Evolutionary conservation across 2,329 filamentous ascomycete species (phyloP), one percentile per base, ranked within the genome.

Genomic region (Diaporthe amygdali): DNA sequence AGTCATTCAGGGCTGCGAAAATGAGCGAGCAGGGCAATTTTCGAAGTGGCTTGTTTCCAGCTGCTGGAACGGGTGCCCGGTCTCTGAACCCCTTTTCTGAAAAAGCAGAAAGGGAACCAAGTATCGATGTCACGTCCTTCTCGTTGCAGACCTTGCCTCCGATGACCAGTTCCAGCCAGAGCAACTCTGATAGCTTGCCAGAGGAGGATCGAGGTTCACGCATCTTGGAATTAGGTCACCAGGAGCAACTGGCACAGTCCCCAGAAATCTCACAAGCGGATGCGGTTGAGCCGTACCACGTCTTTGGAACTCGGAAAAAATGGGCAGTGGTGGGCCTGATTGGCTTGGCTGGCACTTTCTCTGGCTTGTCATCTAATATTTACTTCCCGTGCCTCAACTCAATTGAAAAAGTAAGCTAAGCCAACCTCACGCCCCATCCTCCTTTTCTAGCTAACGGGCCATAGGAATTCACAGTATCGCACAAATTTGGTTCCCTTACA

Each of bases 311-410:
- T 5, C 73, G 74, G 15, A 78, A 84, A 74, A 88, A 87, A 75
- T 80, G 82, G 70, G 75, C 83, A 72, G 82, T 88, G 37, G 82
- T 87, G 32, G 80, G 83, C 76, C 85, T 86, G 67, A 83, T 87
- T 32, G 83, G 85, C 2, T 76, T 85, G 1, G 87, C 86, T 1
- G 85, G 84, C 1, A 78, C 88, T 37, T 88, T 89, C 77, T 88
- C 86, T 3, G 86, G 87, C 2, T 73, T 86, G 14, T 85, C 86
- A 5, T 83, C 83, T 25, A 87, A 84, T 71, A 87, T 89, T 66
- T 88, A 88, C 78, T 82, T 86, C 64, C 85, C 86, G 0, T 81
- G 83, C 1, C 73, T 87, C 5, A 78, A 81, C 54, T 72, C 77
- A 4, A 80, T 86, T 20, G 77, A 81, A 15, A 70, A 75, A 67